Base-by-base conservation (phyloP, 2,329 filamentous ascomycete genomes). In the Bipolaris oryzae region DNA sequence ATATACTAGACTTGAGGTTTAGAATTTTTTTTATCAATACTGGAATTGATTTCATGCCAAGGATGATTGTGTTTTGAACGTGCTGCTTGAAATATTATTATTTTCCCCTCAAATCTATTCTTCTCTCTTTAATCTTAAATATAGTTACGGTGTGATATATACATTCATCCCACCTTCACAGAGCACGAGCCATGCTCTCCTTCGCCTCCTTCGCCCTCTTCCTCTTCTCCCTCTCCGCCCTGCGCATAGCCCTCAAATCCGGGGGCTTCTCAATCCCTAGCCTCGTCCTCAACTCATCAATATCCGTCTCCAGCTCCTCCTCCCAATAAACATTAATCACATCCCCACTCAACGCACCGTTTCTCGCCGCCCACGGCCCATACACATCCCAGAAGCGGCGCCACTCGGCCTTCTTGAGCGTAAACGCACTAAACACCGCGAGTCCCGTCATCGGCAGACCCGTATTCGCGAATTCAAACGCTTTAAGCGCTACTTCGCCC, bases 301-400 rank as follows among this genome's bases (percentile, higher is more conserved):
- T 91, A 76, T 96, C 89, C 55, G 87, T 90, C 79, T 93, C 89
- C 64, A 99, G 78, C 79, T 94, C 85, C 80, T 98, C 92, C 78
- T 99, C 95, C 95, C 95, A 99, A 74, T 96, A 99, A 1, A 99
- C 88, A 76, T 97, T 97, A 64, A 99, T 93, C 33, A 98, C 81
- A 71, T 96, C 91, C 69, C 89, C 86, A 45, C 87, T 84, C 53
- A 84, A 79, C 62, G 92, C 76, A 13, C 95, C 95, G 75, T 96
- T 98, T 51, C 85, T 81, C 42, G 97, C 77, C 34, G 95, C 95
- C 95, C 95, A 99, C 0, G 95, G 95, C 50, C 94, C 79, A 76
- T 97, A 96, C 1, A 87, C 87, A 5, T 79, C 77, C 70, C 84
- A 89, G 71, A 98, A 95, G 54, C 89, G 78, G 68, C 82, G 77